phyloP scores from a whole-genome alignment of 495 filamentous ascomycete species.

The Penicillium simplicissimum region DNA sequence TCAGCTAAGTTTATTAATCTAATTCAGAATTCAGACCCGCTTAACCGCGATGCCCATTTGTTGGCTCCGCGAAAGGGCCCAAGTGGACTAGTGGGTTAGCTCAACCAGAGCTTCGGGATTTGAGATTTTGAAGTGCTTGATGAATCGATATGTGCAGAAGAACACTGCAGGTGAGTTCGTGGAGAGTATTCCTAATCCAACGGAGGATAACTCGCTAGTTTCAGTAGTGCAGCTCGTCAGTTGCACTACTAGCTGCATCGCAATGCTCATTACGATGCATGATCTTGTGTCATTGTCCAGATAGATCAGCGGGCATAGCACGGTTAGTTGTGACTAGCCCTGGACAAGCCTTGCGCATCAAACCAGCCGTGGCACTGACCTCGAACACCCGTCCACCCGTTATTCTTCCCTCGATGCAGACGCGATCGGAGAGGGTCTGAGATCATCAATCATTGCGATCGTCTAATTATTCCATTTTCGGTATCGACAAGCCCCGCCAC shows the following conservation, averaged over 20 bases:
- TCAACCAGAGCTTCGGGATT: neutral
- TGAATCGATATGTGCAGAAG: neutral
- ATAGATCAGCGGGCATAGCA: neutral
- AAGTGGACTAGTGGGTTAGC: neutral
- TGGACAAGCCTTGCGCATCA: constrained; percentile 1
- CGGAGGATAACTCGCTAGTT: neutral
- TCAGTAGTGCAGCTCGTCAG: neutral
- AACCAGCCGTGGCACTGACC: neutral
- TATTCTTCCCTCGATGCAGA: neutral
- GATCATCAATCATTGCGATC: constrained; percentile 27
- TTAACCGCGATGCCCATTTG: neutral
- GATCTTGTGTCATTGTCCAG: neutral
- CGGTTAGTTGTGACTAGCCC: neutral
- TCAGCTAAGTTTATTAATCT: neutral
- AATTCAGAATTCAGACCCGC: neutral
- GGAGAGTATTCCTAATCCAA: neutral
- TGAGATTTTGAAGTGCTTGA: neutral
- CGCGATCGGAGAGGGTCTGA: constrained; percentile 11
- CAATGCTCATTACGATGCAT: neutral
- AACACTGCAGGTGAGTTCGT: neutral
- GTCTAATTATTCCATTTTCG: constrained; percentile 30
- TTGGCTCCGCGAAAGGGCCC: neutral
- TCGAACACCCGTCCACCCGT: neutral
- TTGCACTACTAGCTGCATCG: neutral
- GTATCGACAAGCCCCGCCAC: constrained; percentile 6